Base-by-base conservation (phyloP, 768 basidiomycete genomes). In the Melanogaster broomeanus region DNA sequence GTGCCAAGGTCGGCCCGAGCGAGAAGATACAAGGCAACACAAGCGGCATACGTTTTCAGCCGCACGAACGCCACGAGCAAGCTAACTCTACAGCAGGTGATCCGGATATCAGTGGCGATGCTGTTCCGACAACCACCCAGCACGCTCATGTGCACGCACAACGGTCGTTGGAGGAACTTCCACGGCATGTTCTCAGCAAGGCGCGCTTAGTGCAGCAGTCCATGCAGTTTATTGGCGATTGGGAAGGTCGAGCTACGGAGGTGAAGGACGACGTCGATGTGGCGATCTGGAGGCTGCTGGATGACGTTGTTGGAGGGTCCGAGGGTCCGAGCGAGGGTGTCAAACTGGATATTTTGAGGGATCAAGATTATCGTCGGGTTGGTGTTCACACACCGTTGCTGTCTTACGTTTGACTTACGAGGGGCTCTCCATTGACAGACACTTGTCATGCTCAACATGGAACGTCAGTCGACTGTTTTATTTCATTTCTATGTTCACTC, bases 391-490 rank as follows among this genome's bases (percentile, higher is more conserved):
- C 13, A 5, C 28, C 19, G 8, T 42, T 3, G 0, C 21, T 16
- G n/a, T 22, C 37, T n/a, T 35, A 13, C 25, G 16, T 19, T 25
- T 0, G 9, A 8, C 28, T 18, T 7, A 21, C 30, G 3, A 3
- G 39, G 47, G 31, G 56, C 33, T 2, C 27, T 54, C 27, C 22
- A 9, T 9, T 8, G 35, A 9, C 41, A 79, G 79, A 72, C 69
- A 2, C 45, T 80, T 21, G 66, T 79, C 56, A 63, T 73, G 60
- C 61, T 81, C 16, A 75, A 72, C 33, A 67, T 81, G 18, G 78
- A 81, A 61, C 73, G 78, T 79, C 52, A 62, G 75, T 65, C 3
- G 6, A 45, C 34, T 6, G 9, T 3, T n/a, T n/a, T n/a, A 9
- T 12, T 11, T 27, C 34, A 8, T 16, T 13, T 19, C 18, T 7